Conservation (phyloP, 495 filamentous ascomycete species). For the Letharia columbiana region DNA sequence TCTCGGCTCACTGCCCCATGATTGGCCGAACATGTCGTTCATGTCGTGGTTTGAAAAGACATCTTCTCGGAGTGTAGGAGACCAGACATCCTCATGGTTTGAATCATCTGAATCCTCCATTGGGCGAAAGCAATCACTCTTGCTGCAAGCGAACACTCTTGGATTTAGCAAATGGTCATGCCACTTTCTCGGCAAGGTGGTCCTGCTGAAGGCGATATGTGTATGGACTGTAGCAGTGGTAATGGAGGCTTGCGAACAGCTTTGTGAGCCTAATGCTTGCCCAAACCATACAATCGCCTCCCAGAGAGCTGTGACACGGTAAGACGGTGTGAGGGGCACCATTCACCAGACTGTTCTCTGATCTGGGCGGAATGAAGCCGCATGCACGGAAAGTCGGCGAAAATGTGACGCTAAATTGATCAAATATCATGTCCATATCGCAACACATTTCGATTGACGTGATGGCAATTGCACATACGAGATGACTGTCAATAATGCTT, state of each 20-base stretch:
- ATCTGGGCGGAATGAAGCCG: neutral
- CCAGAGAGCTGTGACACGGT: neutral
- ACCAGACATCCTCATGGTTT: constrained; percentile 14
- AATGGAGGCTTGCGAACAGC: too few relatives aligned
- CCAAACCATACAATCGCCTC: neutral
- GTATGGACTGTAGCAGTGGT: too few relatives aligned
- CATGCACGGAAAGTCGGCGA: neutral
- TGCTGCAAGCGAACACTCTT: neutral
- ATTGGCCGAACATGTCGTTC: neutral
- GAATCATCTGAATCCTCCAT: constrained; percentile 16
- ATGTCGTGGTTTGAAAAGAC: constrained; percentile 4
- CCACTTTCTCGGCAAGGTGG: neutral
- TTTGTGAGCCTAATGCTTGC: neutral
- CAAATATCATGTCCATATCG: constrained; percentile 3
- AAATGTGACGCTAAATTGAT: neutral
- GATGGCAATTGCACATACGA: constrained; percentile 13
- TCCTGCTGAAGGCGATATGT: neutral
- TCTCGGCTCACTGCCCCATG: constrained; percentile 5
- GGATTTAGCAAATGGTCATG: neutral
- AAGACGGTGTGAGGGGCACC: neutral
- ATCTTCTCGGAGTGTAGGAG: constrained; percentile 10
- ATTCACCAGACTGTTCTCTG: neutral
- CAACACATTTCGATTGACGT: neutral
- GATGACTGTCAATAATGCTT: constrained; percentile 19
- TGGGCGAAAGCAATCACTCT: neutral